A percentile compares a stretch with the other conserved stretches of the same genome.
Evolutionary conservation across 83 land plant genomes (phyloP).

Genomic region (Larix sibirica): DNA sequence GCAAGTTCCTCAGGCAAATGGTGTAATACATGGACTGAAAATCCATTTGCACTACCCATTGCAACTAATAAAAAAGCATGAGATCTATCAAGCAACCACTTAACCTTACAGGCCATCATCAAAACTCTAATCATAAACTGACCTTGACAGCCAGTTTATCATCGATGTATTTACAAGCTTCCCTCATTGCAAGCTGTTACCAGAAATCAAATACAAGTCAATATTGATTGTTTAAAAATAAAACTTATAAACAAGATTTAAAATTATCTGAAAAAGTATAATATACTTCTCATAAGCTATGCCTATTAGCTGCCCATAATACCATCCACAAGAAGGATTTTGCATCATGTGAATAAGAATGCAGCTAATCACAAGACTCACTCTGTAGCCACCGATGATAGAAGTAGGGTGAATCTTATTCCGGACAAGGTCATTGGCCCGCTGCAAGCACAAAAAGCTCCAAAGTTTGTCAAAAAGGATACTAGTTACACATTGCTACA

Average conservation of each 20-base stretch:
- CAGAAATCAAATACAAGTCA: slow-evolving; percentile 1
- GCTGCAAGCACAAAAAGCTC: slow-evolving; percentile 45
- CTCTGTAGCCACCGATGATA: slow-evolving; percentile 97
- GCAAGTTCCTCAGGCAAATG: neutral
- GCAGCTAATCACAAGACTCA: slow-evolving; percentile 31
- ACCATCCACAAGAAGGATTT: neutral
- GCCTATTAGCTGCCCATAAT: neutral
- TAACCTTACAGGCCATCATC: neutral
- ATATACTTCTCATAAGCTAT: neutral
- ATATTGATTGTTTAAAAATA: neutral
- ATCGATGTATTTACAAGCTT: slow-evolving; percentile 96
- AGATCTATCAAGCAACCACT: neutral
- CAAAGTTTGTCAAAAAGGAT: neutral
- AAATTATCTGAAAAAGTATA: neutral
- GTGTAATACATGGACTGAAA: neutral
- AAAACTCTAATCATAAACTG: neutral
- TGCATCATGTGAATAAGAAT: neutral
- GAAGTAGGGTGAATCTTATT: slow-evolving; percentile 99
- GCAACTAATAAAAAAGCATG: neutral
- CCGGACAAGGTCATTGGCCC: slow-evolving; percentile 93
- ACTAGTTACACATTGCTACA: neutral
- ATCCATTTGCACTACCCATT: neutral
- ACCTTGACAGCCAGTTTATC: slow-evolving; percentile 93
- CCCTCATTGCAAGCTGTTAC: slow-evolving; percentile 96
- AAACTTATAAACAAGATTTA: neutral